phyloP scores from a whole-genome alignment of 2,329 filamentous ascomycete genomes.

The Paecilomyces fulvus region DNA sequence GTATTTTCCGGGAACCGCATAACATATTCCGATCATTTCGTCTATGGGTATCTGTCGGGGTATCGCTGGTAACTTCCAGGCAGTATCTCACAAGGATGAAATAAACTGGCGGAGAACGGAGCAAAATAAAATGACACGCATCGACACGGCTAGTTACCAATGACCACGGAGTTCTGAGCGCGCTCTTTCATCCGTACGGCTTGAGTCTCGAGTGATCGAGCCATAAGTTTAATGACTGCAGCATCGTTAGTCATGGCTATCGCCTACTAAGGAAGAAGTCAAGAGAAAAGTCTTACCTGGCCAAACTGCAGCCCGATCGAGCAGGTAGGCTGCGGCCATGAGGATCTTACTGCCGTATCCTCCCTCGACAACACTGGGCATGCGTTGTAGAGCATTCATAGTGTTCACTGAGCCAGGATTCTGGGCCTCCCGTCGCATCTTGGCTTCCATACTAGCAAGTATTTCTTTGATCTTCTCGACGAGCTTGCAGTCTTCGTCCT shows the following conservation, averaged over 20 bases:
- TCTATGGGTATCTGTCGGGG: slow-evolving; percentile 4
- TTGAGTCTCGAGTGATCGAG: slow-evolving; percentile 56
- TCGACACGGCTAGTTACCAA: slow-evolving; percentile 15
- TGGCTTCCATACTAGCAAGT: slow-evolving; percentile 65
- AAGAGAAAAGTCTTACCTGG: slow-evolving; percentile 55
- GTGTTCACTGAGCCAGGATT: slow-evolving; percentile 46
- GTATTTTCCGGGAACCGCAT: background rate
- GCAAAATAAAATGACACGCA: slow-evolving; percentile 3
- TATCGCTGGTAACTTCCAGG: background rate
- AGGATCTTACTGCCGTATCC: slow-evolving; percentile 82
- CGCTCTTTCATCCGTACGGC: slow-evolving; percentile 55
- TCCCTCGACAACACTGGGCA: slow-evolving; percentile 53
- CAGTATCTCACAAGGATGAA: background rate
- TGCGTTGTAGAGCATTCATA: slow-evolving; percentile 41
- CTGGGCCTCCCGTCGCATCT: slow-evolving; percentile 58
- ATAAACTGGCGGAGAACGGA: background rate
- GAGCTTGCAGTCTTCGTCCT: slow-evolving; percentile 83
- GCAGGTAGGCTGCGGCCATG: slow-evolving; percentile 73
- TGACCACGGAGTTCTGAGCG: slow-evolving; percentile 33
- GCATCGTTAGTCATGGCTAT: slow-evolving; percentile 14
- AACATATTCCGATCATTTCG: background rate
- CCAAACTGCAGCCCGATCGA: slow-evolving; percentile 87
- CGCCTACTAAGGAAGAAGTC: background rate
- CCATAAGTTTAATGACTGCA: slow-evolving; percentile 60
- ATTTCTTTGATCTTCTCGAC: slow-evolving; percentile 76